A percentile compares a stretch with the other conserved stretches of the same genome.
phyloP scores from a whole-genome alignment of 768 basidiomycete species.

The Leccinellum albellum region DNA sequence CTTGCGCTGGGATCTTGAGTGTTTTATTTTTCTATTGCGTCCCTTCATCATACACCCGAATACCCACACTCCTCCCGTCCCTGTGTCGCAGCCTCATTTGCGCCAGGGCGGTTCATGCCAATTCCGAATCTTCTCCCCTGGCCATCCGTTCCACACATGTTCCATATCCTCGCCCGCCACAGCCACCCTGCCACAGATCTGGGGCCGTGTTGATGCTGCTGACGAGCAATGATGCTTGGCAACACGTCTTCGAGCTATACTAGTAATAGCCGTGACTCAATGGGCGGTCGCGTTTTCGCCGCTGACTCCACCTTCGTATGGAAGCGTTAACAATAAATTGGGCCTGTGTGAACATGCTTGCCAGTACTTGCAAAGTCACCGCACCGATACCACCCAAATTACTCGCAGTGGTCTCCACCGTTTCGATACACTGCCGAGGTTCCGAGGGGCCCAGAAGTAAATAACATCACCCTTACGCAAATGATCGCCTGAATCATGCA shows the following conservation, averaged over 20 bases:
- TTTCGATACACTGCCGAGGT: conserved; percentile 9
- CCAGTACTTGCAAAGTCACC: not conserved
- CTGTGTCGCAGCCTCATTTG: conserved; percentile 7
- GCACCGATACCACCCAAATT: not conserved
- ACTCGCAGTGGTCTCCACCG: not conserved
- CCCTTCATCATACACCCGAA: not conserved
- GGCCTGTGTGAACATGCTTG: not conserved
- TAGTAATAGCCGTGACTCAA: not conserved
- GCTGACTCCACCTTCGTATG: not conserved
- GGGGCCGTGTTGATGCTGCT: not conserved
- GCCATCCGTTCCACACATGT: not conserved
- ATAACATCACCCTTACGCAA: not conserved
- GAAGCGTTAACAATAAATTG: not conserved
- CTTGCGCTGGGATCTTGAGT: not conserved
- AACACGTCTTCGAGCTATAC: not conserved
- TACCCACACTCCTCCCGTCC: not conserved
- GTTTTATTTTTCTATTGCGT: not conserved
- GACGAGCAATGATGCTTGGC: not conserved
- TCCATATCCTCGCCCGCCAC: not conserved
- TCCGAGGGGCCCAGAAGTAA: conserved; percentile 4
- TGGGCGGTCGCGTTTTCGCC: not conserved
- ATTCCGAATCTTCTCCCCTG: not conserved
- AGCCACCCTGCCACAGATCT: not conserved
- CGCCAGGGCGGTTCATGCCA: conserved; percentile 3
- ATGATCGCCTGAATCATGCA: not conserved